Conservation (phyloP, 257 asterid species). For the Coffea eugenioides region DNA sequence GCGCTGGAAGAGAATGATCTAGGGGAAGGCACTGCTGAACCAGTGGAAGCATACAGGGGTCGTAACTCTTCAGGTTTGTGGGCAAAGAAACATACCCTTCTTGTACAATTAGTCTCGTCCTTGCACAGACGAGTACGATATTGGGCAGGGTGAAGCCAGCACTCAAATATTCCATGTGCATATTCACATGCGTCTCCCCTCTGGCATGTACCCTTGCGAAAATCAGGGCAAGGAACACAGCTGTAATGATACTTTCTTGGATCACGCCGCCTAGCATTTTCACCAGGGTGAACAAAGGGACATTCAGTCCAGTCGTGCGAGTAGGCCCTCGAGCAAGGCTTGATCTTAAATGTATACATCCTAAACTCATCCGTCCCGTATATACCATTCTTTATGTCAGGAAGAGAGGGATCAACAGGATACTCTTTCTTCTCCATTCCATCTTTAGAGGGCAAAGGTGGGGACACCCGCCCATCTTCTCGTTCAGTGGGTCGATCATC, state of each 20-base stretch:
- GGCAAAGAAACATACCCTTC: slow-evolving; percentile 47
- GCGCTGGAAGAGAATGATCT: slow-evolving; percentile 28
- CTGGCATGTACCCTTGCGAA: slow-evolving; percentile 36
- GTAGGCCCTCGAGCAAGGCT: slow-evolving; percentile 47
- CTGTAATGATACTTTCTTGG: slow-evolving; percentile 43
- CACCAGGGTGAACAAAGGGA: slow-evolving; percentile 50
- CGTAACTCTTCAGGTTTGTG: slow-evolving; percentile 43
- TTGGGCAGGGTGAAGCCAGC: slow-evolving; percentile 55
- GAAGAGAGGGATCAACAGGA: slow-evolving; percentile 50
- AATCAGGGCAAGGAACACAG: slow-evolving; percentile 49
- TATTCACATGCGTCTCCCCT: slow-evolving; percentile 42
- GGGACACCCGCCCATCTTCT: slow-evolving; percentile 14
- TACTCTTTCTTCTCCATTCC: slow-evolving; percentile 38
- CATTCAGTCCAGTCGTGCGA: slow-evolving; percentile 50
- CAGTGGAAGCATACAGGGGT: slow-evolving; percentile 39
- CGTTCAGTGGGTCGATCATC: slow-evolving; percentile 20
- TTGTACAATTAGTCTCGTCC: slow-evolving; percentile 35
- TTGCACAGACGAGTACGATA: slow-evolving; percentile 45
- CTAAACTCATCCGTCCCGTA: slow-evolving; percentile 46
- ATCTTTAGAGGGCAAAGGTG: slow-evolving; percentile 17
- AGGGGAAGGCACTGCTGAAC: slow-evolving; percentile 46
- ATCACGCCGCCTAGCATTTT: slow-evolving; percentile 47
- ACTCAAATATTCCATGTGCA: slow-evolving; percentile 49
- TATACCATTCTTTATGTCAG: slow-evolving; percentile 40
- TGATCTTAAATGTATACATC: slow-evolving; percentile 42